Evolutionary conservation across 169 alveolate species (phyloP), one percentile per base, ranked within the genome.

Genomic region (Plasmodium blacklocki): DNA sequence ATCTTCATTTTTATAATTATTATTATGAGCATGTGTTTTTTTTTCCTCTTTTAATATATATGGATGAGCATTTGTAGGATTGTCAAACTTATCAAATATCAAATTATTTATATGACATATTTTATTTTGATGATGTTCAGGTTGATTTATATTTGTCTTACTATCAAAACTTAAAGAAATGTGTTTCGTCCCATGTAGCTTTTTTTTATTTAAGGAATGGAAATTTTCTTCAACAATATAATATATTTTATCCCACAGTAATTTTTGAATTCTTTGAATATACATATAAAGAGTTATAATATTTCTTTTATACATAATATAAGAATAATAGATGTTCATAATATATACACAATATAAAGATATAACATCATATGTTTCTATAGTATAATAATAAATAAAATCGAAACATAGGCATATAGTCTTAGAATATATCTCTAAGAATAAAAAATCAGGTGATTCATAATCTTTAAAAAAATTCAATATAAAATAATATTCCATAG

Each of bases 401-500:
- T 83, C 85, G 29, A 83, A 83, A 49, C 78, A 59, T 4, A 83
- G 23, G 0, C 74, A 32, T 26, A 83, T 71, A 6, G 91, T 83
- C 50, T 83, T 83, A 1, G 91, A 43, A 11, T 83, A 83, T 15
- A 83, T 63, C 32, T 63, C 76, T 43, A 83, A 49, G 26, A 83
- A 83, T 49, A 83, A 58, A 19, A 83, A 68, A 45, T 83, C 91
- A 3, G 54, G 83, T 15, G 21, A 68, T 32, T 83, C 91, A 43
- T 70, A 54, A 73, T 83, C 66, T n/a, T 56, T 85, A 54, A 89
- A 94, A 59, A 94, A 94, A 29, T 66, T 74, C 14, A 62, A 62
- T 4, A 92, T 58, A 74, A 94, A 92, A 9, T 63, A 32, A 64
- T 80, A 92, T 54, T 94, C 96, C 15, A 93, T 67, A 3, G 95